Evolutionary conservation across 2,329 filamentous ascomycete species (phyloP), one percentile per base, ranked within the genome.

Genomic region (Acephala macrosclerotiorum): DNA sequence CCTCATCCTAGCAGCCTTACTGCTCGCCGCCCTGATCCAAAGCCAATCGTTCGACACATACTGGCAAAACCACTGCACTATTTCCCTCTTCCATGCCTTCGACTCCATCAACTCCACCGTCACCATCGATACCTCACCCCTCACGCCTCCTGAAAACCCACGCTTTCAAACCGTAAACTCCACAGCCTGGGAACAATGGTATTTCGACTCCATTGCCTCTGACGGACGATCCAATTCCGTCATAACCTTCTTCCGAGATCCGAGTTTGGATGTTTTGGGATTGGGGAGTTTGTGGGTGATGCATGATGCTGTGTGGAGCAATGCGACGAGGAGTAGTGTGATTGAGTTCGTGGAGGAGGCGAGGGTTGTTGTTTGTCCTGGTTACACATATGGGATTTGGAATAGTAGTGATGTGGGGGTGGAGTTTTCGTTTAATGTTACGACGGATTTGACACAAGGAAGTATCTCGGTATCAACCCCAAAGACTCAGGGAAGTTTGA

Each of bases 181-280:
- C 7, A 58, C 55, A 9, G 55, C 55, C 16, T 38, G 33, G 55
- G 55, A 58, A n/a, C 55, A 58, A 58, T 58, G 55, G 55, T 58
- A 58, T n/a, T 58, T 58, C 20, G 55, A 58, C 16, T 20, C 16
- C n/a, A 29, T 40, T 9, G 18, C 55, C 3, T 22, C 33, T 26
- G 18, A 36, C 18, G 55, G 55, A 36, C 4, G 6, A 22, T 58
- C 55, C 12, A 58, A 58, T n/a, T 38, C 26, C 3, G 55, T 58
- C 20, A 58, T 58, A 6, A 58, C 55, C 1, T 58, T 58, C 55
- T 58, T 58, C 18, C 55, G 55, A 38, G 55, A 58, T 14, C 55
- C 55, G n/a, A 36, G 29, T 12, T 38, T 26, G 3, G n/a, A 58
- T 25, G 11, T 14, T 16, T 33, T 33, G 29, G 29, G 20, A 3